A percentile compares a stretch with the other conserved stretches of the same genome.
These are phyloP conservation scores for Trametes elegans DNA, from an alignment of 768 basidiomycete species.

Conservation along the genomic window DNA sequence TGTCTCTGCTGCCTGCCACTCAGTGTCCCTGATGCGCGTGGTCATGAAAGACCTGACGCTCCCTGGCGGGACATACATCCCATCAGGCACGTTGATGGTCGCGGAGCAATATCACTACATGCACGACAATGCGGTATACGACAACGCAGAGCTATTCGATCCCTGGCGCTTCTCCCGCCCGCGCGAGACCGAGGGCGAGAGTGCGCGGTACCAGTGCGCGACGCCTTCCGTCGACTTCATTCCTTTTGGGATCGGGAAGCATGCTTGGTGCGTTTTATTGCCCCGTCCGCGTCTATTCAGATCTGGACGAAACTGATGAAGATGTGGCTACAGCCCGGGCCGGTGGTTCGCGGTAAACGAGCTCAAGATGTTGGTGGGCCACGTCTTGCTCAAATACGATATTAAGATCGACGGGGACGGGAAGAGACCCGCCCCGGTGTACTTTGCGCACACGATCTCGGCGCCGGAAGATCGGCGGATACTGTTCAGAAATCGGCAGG, in stretches of 20 bases:
- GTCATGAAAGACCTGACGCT: slow-evolving; percentile 33
- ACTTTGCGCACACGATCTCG: no score
- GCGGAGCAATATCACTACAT: slow-evolving; percentile 21
- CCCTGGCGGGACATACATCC: slow-evolving; percentile 33
- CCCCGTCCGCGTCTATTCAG: no score
- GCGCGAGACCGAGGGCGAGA: slow-evolving; percentile 33
- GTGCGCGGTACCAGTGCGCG: slow-evolving; percentile 34
- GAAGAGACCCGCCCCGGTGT: no score
- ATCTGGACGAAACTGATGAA: no score
- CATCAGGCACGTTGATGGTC: slow-evolving; percentile 23
- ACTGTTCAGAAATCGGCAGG: no score
- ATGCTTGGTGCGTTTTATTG: slow-evolving; percentile 34
- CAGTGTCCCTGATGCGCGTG: slow-evolving; percentile 31
- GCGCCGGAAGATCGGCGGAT: no score
- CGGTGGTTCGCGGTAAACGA: no score
- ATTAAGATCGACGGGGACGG: no score
- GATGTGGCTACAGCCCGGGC: no score
- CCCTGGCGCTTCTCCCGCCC: slow-evolving; percentile 47
- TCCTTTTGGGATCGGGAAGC: slow-evolving; percentile 30
- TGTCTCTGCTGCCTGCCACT: no score
- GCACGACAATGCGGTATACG: slow-evolving; percentile 25
- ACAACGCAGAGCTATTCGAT: slow-evolving; percentile 34
- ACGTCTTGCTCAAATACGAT: no score
- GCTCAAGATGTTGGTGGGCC: no score
- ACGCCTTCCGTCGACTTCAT: slow-evolving; percentile 29